These are phyloP conservation scores for Aspergillus terreus DNA, from an alignment of 2,329 filamentous ascomycete species.

Conservation along the genomic window DNA sequence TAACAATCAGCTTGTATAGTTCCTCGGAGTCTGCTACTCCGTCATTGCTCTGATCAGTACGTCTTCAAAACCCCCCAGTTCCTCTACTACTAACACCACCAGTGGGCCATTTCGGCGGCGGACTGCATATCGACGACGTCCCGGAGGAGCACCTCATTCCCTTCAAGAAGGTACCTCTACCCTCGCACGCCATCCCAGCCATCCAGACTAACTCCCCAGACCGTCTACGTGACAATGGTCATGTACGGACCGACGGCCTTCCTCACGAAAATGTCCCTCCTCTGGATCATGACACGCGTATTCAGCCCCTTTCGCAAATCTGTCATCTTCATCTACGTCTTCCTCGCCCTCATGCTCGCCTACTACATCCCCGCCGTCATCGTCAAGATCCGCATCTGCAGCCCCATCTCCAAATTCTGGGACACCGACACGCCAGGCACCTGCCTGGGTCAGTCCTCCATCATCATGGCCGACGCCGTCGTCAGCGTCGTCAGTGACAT, in stretches of 20 bases:
- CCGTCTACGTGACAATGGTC: slow-evolving; percentile 42
- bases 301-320: slow-evolving; percentile 41
- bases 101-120: slow-evolving; percentile 36
- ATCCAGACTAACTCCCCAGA: slow-evolving; percentile 18
- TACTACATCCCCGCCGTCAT: slow-evolving; percentile 43
- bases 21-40: slow-evolving; percentile 22
- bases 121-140: slow-evolving; percentile 35
- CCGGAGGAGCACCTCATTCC: slow-evolving; percentile 22
- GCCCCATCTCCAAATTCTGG: slow-evolving; percentile 44
- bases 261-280: slow-evolving; percentile 43
- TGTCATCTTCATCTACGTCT: slow-evolving; percentile 36
- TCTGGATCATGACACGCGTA: slow-evolving; percentile 43
- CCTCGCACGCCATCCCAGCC: not conserved
- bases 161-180: slow-evolving; percentile 34
- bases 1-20: slow-evolving; percentile 1
- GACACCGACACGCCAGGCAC: slow-evolving; percentile 16
- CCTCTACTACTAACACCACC: slow-evolving; percentile 7
- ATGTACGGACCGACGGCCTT: slow-evolving; percentile 46
- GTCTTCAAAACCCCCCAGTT: not conserved
- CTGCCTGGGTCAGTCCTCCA: slow-evolving; percentile 30
- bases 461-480: slow-evolving; percentile 52
- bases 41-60: slow-evolving; percentile 22
- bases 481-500: slow-evolving; percentile 60
- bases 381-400: slow-evolving; percentile 42
- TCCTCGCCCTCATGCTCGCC: slow-evolving; percentile 34